These are phyloP conservation scores for Sporisorium sorghi DNA, from an alignment of 1,284 basidiomycete genomes.

Conservation along the genomic window DNA sequence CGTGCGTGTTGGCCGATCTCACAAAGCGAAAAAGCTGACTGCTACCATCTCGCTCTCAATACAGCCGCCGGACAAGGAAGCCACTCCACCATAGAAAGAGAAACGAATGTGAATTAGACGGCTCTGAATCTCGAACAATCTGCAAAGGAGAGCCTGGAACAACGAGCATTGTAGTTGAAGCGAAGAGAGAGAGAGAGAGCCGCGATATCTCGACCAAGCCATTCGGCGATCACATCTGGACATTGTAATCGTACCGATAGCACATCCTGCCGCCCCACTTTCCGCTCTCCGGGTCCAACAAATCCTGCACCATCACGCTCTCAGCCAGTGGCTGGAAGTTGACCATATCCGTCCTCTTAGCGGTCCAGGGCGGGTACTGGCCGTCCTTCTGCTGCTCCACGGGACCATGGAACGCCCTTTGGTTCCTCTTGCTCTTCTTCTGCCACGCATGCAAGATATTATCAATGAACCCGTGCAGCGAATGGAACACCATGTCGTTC, in stretches of 20 bases:
- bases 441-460: slow-evolving; percentile 26
- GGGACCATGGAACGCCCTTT: slow-evolving; percentile 30
- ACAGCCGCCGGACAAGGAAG: no score
- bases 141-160: background rate
- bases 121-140: no score
- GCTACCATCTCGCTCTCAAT: no score
- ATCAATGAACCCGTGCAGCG: slow-evolving; percentile 22
- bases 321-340: slow-evolving; percentile 31
- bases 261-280: slow-evolving; percentile 36
- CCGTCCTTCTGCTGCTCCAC: slow-evolving; percentile 25
- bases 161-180: background rate
- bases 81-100: no score
- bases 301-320: slow-evolving; percentile 24
- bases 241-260: slow-evolving; percentile 29
- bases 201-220: no score
- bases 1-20: background rate
- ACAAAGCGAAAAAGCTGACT: no score
- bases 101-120: background rate
- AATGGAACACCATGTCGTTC: slow-evolving; percentile 27
- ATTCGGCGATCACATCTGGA: slow-evolving; percentile 21
- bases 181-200: no score
- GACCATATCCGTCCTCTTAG: slow-evolving; percentile 23
- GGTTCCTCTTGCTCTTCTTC: slow-evolving; percentile 14
- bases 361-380: slow-evolving; percentile 20
- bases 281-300: slow-evolving; percentile 30